Percentiles rank a stretch among this genome's conserved stretches.
Evolutionary conservation across 306 rosid genomes (phyloP).

Genomic region (Biancaea sappan): DNA sequence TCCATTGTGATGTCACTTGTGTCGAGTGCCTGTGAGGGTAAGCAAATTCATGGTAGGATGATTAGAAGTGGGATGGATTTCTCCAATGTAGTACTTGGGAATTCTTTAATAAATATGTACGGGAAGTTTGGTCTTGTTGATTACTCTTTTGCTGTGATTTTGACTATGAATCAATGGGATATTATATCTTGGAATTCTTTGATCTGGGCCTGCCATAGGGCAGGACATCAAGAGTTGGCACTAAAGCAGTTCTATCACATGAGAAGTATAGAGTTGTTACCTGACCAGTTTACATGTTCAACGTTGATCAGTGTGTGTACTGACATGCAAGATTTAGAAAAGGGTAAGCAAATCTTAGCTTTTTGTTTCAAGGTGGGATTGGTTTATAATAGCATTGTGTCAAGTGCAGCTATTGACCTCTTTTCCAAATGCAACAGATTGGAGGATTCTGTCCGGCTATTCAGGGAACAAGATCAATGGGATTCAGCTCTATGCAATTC

Average conservation of each 20-base stretch:
- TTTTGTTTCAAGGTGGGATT: conserved; percentile 76
- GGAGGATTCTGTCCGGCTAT: conserved; percentile 62
- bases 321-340: conserved; percentile 59
- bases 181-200: conserved; percentile 78
- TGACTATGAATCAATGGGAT: conserved; percentile 65
- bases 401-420: conserved; percentile 81
- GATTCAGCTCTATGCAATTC: conserved; percentile 67
- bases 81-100: conserved; percentile 66
- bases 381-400: conserved; percentile 69
- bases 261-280: conserved; percentile 49
- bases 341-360: conserved; percentile 80
- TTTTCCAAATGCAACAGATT: conserved; percentile 89
- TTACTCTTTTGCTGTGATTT: conserved; percentile 59
- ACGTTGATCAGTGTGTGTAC: conserved; percentile 65
- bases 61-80: conserved; percentile 53
- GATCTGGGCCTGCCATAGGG: conserved; percentile 66
- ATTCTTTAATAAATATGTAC: conserved; percentile 79
- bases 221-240: conserved; percentile 62
- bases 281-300: conserved; percentile 75
- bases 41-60: conserved; percentile 69
- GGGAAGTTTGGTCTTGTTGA: conserved; percentile 65
- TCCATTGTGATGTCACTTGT: conserved; percentile 60
- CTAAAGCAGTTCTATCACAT: conserved; percentile 56
- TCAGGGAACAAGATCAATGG: conserved; percentile 58
- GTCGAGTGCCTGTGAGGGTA: conserved; percentile 52